A percentile compares a stretch with the other conserved stretches of the same genome.
These are phyloP conservation scores for Colletotrichum siamense DNA, from an alignment of 2,329 filamentous ascomycete genomes.

Conservation along the genomic window DNA sequence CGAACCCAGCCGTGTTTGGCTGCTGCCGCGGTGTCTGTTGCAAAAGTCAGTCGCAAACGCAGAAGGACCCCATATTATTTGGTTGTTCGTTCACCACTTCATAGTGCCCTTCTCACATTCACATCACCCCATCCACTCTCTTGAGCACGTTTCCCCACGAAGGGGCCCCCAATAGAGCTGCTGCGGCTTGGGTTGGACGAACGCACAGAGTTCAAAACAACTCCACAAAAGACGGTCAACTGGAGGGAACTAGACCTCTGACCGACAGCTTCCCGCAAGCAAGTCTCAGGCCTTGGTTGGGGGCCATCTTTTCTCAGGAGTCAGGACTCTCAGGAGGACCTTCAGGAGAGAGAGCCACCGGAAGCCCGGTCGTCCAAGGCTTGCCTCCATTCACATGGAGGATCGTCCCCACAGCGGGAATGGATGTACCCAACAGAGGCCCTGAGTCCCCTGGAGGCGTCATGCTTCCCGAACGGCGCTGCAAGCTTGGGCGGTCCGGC, in stretches of 20 bases:
- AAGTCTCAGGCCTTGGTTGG: background rate
- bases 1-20: background rate
- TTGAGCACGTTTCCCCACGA: slow-evolving; percentile 20
- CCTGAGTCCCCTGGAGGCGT: slow-evolving; percentile 5
- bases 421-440: background rate
- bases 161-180: background rate
- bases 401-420: background rate
- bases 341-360: background rate
- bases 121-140: slow-evolving; percentile 22
- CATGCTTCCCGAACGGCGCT: slow-evolving; percentile 16
- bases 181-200: background rate
- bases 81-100: background rate
- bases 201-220: slow-evolving; percentile 14
- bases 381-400: background rate
- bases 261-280: background rate
- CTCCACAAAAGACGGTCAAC: slow-evolving; percentile 1
- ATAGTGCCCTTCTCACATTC: background rate
- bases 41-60: background rate
- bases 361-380: background rate
- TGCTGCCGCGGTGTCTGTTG: background rate
- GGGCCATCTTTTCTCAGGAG: background rate
- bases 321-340: background rate
- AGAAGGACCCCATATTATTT: background rate
- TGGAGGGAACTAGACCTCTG: background rate
- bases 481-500: slow-evolving; percentile 6